Conservation (phyloP, 768 basidiomycete species). For the Steccherinum ochraceum region DNA sequence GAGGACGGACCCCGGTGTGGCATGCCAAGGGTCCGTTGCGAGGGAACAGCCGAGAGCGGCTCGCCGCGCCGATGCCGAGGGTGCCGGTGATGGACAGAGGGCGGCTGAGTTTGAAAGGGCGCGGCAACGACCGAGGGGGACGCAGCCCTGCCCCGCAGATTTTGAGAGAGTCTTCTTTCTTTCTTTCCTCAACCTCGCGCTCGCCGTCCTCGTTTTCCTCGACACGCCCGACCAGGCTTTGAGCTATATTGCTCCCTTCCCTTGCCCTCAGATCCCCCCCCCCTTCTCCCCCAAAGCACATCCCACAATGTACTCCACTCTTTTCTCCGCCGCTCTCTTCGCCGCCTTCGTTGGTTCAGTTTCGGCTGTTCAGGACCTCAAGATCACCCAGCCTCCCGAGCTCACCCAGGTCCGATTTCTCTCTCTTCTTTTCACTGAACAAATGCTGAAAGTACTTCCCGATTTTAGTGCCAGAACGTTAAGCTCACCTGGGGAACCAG, state of each 20-base stretch:
- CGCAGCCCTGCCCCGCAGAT: not conserved
- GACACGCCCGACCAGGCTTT: not conserved
- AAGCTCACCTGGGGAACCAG: constrained; percentile 47
- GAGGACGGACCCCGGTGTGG: too few relatives aligned
- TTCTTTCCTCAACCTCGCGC: not conserved
- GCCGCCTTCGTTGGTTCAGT: constrained; percentile 46
- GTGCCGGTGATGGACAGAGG: constrained; percentile 6
- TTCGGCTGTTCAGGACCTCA: constrained; percentile 39
- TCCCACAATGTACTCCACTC: constrained; percentile 77
- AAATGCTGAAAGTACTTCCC: not conserved
- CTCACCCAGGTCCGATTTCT: constrained; percentile 44
- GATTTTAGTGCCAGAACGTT: constrained; percentile 17
- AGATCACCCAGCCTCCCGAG: constrained; percentile 39
- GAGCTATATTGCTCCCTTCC: constrained; percentile 25
- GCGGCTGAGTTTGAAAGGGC: constrained; percentile 1
- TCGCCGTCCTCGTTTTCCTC: not conserved
- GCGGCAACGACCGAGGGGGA: not conserved
- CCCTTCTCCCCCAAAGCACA: constrained; percentile 2
- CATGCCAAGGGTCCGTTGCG: not conserved
- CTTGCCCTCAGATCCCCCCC: constrained; percentile 12
- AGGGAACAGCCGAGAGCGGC: constrained; percentile 1
- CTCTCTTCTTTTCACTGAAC: not conserved
- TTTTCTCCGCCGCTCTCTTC: constrained; percentile 72
- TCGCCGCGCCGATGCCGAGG: not conserved
- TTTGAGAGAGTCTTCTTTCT: not conserved